Evolutionary conservation across 2,329 filamentous ascomycete genomes (phyloP).

Genomic region (Dactylonectria macrodidyma): DNA sequence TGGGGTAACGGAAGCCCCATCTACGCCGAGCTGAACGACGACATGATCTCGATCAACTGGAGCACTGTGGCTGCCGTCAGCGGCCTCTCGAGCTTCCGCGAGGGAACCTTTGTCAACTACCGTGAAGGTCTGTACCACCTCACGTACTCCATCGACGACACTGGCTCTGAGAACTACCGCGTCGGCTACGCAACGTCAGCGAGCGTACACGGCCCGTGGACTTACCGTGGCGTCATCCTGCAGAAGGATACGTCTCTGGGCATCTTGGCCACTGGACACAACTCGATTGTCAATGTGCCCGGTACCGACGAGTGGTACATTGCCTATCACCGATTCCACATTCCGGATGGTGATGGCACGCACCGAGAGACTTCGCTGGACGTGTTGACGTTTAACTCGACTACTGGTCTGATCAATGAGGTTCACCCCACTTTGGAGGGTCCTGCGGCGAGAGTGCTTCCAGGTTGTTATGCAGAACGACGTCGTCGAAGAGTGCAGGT

Average conservation of each 20-base stretch:
- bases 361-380: constrained; percentile 61
- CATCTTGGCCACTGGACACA: constrained; percentile 63
- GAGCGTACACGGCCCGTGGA: constrained; percentile 58
- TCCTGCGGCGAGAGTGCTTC: constrained; percentile 17
- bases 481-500: background rate
- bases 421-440: constrained; percentile 49
- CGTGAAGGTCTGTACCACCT: constrained; percentile 62
- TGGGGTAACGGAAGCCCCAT: constrained; percentile 67
- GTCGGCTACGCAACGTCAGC: constrained; percentile 62
- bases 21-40: constrained; percentile 59
- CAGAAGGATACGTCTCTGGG: constrained; percentile 58
- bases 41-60: constrained; percentile 62
- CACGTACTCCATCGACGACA: constrained; percentile 65
- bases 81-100: constrained; percentile 60
- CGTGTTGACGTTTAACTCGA: constrained; percentile 53
- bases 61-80: constrained; percentile 51
- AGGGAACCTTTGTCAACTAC: constrained; percentile 58
- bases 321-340: constrained; percentile 63
- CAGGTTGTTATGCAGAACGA: constrained; percentile 11
- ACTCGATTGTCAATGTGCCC: constrained; percentile 62
- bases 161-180: constrained; percentile 61
- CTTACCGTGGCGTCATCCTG: constrained; percentile 60
- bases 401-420: constrained; percentile 55
- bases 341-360: constrained; percentile 61
- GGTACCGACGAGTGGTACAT: constrained; percentile 66